Conservation (phyloP, 495 filamentous ascomycete genomes). For the Tuber brumale region DNA sequence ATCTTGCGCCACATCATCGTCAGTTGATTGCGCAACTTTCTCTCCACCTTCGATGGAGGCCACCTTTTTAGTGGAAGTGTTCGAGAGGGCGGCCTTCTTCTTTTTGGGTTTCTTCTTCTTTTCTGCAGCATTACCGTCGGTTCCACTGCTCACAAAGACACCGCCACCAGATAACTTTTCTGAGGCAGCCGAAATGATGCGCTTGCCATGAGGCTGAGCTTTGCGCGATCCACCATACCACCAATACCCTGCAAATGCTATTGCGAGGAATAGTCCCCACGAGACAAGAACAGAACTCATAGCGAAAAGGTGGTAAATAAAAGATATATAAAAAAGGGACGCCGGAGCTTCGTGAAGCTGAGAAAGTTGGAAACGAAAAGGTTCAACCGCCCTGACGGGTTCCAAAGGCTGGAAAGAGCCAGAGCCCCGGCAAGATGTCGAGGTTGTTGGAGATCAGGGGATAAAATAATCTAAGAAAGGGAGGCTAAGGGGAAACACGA, state of each 20-base stretch:
- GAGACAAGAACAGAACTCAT: constrained; percentile 35
- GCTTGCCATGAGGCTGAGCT: constrained; percentile 20
- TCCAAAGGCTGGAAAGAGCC: neutral
- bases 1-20: constrained; percentile 33
- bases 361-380: neutral
- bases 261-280: constrained; percentile 34
- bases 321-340: neutral
- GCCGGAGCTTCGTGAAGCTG: neutral
- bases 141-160: constrained; percentile 28
- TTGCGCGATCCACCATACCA: constrained; percentile 19
- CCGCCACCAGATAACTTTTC: constrained; percentile 22
- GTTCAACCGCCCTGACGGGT: neutral
- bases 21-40: constrained; percentile 26
- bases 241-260: constrained; percentile 38
- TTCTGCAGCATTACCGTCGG: constrained; percentile 21
- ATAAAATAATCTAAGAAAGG: neutral
- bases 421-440: neutral
- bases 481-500: neutral
- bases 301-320: neutral
- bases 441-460: neutral
- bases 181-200: neutral
- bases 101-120: constrained; percentile 38
- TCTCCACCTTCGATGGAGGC: constrained; percentile 18
- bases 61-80: constrained; percentile 22
- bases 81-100: constrained; percentile 27